Evolutionary conservation across 2,329 filamentous ascomycete species (phyloP), one percentile per base, ranked within the genome.

Genomic region (Purpureocillium lavendulum): DNA sequence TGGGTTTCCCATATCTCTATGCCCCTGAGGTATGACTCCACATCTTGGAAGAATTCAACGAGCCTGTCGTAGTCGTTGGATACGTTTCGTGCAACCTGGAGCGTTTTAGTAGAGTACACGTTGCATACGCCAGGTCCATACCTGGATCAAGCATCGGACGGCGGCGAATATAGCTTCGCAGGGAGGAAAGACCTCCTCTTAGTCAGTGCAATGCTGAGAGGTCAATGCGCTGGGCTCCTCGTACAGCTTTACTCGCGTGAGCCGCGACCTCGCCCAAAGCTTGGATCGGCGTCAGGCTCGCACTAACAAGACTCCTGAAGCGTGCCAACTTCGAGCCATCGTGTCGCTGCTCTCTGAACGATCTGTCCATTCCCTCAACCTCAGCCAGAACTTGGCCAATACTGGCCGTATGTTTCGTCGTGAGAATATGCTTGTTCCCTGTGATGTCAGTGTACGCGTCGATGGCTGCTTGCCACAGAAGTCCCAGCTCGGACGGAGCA

Each of bases 151-250:
- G 28, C 33, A 38, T 33, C 38, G 38, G 18, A 43, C 16, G 24
- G 41, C 41, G n/a, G 35, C 41, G 26, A 43, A 43, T 34, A 43
- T 43, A 36, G 38, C 38, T 31, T 43, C 41, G 32, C 38, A 38
- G 1, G 41, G 41, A 10, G 41, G 41, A 29, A 40, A 43, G 15
- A 40, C 31, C 41, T 43, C 21, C 32, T 12, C 21, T 26, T 26
- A 10, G 21, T 26, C 21, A 26, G 21, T 26, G 21, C 21, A 26
- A 26, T 26, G 6, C 10, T 10, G 21, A 6, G 21, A 5, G 21
- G 21, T 26, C 10, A 10, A 26, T 26, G 21, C 10, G 21, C 12
- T 21, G 18, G 35, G 17, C 15, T 41, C 14, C 21, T 33, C 35
- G 29, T 43, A 35, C 41, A 12, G 35, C 39, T 33, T 43, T 43